phyloP scores from a whole-genome alignment of 495 filamentous ascomycete species.

The Chaetomium fimeti region DNA sequence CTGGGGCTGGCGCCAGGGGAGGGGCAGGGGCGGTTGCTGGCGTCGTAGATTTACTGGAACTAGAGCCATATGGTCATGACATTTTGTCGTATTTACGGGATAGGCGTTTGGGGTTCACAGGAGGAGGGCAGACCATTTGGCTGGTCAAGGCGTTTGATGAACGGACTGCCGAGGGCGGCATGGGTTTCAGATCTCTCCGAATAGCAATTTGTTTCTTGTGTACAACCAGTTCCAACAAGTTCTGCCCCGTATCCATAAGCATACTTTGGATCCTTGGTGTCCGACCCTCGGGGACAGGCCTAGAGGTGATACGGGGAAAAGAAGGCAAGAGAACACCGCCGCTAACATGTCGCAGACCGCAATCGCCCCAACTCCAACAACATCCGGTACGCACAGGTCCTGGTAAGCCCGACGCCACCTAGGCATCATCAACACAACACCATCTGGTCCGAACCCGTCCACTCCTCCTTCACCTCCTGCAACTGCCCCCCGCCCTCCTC shows the following conservation, averaged over 20 bases:
- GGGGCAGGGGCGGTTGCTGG: slow-evolving; percentile 9
- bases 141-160: background rate
- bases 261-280: too few species aligned
- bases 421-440: background rate
- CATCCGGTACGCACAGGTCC: too few species aligned
- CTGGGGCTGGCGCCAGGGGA: background rate
- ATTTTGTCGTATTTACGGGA: background rate
- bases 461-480: background rate
- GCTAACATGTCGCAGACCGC: too few species aligned
- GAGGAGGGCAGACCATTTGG: background rate
- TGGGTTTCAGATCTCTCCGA: background rate
- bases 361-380: too few species aligned
- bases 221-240: background rate
- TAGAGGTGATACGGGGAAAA: too few species aligned
- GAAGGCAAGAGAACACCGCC: too few species aligned
- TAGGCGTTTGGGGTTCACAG: background rate
- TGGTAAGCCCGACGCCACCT: too few species aligned
- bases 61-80: background rate
- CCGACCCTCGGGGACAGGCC: too few species aligned
- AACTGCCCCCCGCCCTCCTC: slow-evolving; percentile 1
- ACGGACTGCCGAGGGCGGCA: background rate
- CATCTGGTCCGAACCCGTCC: background rate
- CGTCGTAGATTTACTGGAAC: background rate
- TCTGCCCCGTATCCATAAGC: background rate
- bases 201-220: background rate